These are phyloP conservation scores for Fusarium sp. DNA, from an alignment of 2,329 filamentous ascomycete species.

Conservation along the genomic window DNA sequence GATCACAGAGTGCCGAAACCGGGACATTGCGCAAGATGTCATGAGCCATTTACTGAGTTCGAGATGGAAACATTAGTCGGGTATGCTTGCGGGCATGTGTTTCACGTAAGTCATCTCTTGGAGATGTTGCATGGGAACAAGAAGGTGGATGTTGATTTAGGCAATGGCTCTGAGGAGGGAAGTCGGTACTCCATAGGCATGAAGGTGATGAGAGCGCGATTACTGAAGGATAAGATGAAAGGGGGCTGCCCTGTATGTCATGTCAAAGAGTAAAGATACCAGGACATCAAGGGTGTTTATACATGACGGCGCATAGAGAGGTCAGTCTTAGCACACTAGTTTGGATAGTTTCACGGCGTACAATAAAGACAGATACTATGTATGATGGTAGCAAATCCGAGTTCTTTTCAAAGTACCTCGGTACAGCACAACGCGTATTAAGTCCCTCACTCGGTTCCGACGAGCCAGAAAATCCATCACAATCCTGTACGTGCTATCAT, in stretches of 20 bases:
- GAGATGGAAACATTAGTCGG: conserved; percentile 79
- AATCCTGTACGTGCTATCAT: conserved; percentile 33
- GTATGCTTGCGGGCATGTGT: conserved; percentile 84
- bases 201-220: conserved; percentile 86
- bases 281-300: conserved; percentile 13
- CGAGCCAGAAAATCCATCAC: conserved; percentile 30
- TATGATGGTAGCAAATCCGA: conserved; percentile 9
- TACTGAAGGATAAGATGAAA: conserved; percentile 76
- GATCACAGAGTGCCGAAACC: conserved; percentile 52
- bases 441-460: conserved; percentile 28
- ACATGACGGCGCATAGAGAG: conserved; percentile 21
- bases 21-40: conserved; percentile 69
- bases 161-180: conserved; percentile 53
- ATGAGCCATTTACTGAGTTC: conserved; percentile 64
- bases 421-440: conserved; percentile 40
- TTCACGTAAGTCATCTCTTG: conserved; percentile 78
- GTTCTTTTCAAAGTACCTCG: conserved; percentile 40
- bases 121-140: conserved; percentile 58
- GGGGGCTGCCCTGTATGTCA: conserved; percentile 71
- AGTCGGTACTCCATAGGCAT: conserved; percentile 75
- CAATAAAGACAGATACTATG: conserved; percentile 1
- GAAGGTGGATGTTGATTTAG: conserved; percentile 58
- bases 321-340: conserved; percentile 9
- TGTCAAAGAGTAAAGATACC: conserved; percentile 31
- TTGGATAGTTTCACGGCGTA: conserved; percentile 2